Evolutionary conservation across 352 stramenopile species (phyloP).

Genomic region (Phytophthora pinifolia): DNA sequence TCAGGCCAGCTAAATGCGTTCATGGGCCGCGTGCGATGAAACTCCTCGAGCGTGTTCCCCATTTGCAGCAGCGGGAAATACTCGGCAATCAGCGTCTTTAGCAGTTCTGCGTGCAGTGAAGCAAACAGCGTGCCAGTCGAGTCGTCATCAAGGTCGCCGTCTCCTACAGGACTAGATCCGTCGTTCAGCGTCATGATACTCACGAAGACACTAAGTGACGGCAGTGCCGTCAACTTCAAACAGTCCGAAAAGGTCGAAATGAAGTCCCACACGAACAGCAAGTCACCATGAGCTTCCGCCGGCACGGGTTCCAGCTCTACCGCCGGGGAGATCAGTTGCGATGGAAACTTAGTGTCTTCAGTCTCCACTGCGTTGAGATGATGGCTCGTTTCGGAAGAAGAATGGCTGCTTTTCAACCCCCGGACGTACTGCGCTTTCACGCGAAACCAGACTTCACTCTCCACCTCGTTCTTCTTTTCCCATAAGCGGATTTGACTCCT

Average conservation of each 20-base stretch:
- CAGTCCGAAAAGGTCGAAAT: slow-evolving; percentile 75
- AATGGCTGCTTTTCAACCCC: slow-evolving; percentile 10
- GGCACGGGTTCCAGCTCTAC: slow-evolving; percentile 46
- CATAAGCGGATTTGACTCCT: slow-evolving; percentile 55
- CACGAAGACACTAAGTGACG: slow-evolving; percentile 56
- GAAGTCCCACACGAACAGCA: slow-evolving; percentile 80
- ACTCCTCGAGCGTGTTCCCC: slow-evolving; percentile 69
- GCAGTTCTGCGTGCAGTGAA: slow-evolving; percentile 51
- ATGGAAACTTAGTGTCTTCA: slow-evolving; percentile 34
- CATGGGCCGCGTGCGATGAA: slow-evolving; percentile 69
- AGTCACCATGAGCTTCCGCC: slow-evolving; percentile 43
- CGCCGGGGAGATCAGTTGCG: slow-evolving; percentile 31
- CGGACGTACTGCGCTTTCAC: slow-evolving; percentile 46
- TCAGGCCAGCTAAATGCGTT: slow-evolving; percentile 85
- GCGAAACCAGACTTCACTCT: slow-evolving; percentile 54
- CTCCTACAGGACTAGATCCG: slow-evolving; percentile 45
- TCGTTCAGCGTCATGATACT: slow-evolving; percentile 51
- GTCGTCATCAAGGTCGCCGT: slow-evolving; percentile 52
- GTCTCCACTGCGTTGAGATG: neutral
- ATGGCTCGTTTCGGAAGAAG: neutral
- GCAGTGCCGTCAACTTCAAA: slow-evolving; percentile 46
- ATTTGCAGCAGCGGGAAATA: slow-evolving; percentile 75
- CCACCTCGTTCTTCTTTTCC: slow-evolving; percentile 51
- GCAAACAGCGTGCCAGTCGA: slow-evolving; percentile 46
- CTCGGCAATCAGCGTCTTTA: slow-evolving; percentile 55